phyloP scores from a whole-genome alignment of 2,329 filamentous ascomycete species.

The Mycosphaerella sp. region DNA sequence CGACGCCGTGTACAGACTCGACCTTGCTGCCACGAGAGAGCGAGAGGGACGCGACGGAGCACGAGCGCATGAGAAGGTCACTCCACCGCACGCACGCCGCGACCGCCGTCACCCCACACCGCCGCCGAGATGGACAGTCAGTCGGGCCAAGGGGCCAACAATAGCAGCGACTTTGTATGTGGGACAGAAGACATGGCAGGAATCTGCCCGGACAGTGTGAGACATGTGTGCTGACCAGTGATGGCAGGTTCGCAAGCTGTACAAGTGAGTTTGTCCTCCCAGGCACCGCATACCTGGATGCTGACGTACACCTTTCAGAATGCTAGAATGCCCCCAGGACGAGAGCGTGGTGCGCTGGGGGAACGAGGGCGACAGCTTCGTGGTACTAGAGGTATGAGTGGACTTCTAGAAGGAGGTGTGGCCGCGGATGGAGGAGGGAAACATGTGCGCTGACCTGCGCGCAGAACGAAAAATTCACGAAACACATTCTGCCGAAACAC shows the following conservation, averaged over 20 bases:
- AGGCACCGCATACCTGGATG: background rate
- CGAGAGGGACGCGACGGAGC: slow-evolving; percentile 2
- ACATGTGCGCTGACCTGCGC: slow-evolving; percentile 2
- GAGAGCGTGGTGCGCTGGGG: slow-evolving; percentile 93
- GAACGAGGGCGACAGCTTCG: slow-evolving; percentile 89
- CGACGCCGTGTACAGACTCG: slow-evolving; percentile 7
- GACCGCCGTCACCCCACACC: slow-evolving; percentile 6
- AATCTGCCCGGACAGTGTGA: background rate
- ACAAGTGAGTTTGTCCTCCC: slow-evolving; percentile 64
- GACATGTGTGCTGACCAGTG: slow-evolving; percentile 10
- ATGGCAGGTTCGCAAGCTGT: slow-evolving; percentile 84
- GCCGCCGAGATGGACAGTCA: slow-evolving; percentile 40
- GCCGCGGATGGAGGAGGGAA: background rate
- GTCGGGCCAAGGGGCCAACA: slow-evolving; percentile 54
- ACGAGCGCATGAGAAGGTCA: slow-evolving; percentile 9
- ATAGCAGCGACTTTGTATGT: slow-evolving; percentile 93
- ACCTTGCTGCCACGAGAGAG: slow-evolving; percentile 6
- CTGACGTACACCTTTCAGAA: slow-evolving; percentile 48
- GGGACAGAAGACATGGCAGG: background rate
- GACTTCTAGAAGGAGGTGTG: background rate
- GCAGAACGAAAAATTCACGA: slow-evolving; percentile 97
- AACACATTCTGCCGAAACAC: slow-evolving; percentile 91
- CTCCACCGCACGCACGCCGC: slow-evolving; percentile 1
- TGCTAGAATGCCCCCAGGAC: slow-evolving; percentile 93
- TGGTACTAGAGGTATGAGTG: slow-evolving; percentile 76